Conservation (phyloP, 768 basidiomycete species). For the Kwoniella dejecticola region DNA sequence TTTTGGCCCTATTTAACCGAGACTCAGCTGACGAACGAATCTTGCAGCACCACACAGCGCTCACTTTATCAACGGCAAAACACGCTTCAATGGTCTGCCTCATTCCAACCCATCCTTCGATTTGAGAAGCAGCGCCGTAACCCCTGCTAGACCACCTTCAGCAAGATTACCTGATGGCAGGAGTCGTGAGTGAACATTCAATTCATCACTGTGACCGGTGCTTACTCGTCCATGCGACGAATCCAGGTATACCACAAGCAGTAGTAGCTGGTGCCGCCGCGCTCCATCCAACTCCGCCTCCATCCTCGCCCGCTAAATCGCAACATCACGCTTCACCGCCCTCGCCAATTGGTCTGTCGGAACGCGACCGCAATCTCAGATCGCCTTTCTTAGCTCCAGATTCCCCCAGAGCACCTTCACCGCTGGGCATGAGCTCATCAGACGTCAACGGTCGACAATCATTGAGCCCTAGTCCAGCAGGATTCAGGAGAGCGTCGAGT, state of each 20-base stretch:
- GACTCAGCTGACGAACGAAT: too few species aligned
- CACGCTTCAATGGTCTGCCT: slow-evolving; percentile 24
- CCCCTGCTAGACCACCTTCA: slow-evolving; percentile 20
- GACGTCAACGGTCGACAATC: slow-evolving; percentile 3
- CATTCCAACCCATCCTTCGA: slow-evolving; percentile 43
- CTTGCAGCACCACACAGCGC: not conserved
- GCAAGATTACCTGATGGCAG: slow-evolving; percentile 30
- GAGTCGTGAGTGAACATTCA: slow-evolving; percentile 48
- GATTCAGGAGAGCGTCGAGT: slow-evolving; percentile 5
- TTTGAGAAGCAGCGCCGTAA: slow-evolving; percentile 33
- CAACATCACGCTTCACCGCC: slow-evolving; percentile 15
- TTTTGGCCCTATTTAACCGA: too few species aligned
- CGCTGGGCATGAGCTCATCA: not conserved
- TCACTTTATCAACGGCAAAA: not conserved
- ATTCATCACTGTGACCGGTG: too few species aligned
- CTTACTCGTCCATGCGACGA: too few species aligned
- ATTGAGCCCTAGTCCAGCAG: slow-evolving; percentile 24
- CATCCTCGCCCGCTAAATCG: not conserved
- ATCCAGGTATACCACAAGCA: slow-evolving; percentile 43
- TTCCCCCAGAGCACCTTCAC: slow-evolving; percentile 31
- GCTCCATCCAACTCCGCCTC: slow-evolving; percentile 29
- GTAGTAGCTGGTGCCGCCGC: slow-evolving; percentile 37
- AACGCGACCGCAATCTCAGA: slow-evolving; percentile 16
- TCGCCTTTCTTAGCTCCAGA: slow-evolving; percentile 40
- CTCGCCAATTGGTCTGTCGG: slow-evolving; percentile 3